phyloP scores from a whole-genome alignment of 495 filamentous ascomycete species.

The Trichoderma reesei region DNA sequence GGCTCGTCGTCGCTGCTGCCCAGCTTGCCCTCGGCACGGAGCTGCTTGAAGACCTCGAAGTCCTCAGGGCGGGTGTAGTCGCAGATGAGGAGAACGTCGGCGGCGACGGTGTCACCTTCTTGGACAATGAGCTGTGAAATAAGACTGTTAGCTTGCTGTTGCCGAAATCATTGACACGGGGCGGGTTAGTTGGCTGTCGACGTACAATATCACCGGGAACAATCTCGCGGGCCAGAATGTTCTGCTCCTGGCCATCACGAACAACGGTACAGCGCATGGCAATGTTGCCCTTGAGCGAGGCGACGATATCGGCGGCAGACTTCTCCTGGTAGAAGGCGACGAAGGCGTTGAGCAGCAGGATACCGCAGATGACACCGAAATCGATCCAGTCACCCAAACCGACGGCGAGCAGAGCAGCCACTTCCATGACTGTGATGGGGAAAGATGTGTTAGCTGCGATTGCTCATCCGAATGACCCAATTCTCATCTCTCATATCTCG shows the following conservation, averaged over 20 bases:
- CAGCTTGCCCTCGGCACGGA: constrained; percentile 10
- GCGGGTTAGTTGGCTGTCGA: constrained; percentile 12
- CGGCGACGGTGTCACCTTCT: constrained; percentile 67
- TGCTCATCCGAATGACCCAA: background rate
- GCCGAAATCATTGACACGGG: background rate
- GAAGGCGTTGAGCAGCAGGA: constrained; percentile 67
- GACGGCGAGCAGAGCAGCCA: constrained; percentile 68
- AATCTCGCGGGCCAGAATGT: constrained; percentile 69
- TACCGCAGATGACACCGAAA: constrained; percentile 75
- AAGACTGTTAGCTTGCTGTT: background rate
- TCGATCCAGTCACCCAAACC: constrained; percentile 77
- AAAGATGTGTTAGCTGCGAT: background rate
- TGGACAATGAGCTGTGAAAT: constrained; percentile 49
- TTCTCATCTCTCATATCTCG: background rate
- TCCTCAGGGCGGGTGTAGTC: constrained; percentile 61
- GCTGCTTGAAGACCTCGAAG: constrained; percentile 50
- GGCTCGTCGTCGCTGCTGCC: constrained; percentile 3
- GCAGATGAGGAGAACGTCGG: constrained; percentile 67
- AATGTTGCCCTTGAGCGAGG: constrained; percentile 72
- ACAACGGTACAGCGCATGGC: constrained; percentile 67
- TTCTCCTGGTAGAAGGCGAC: constrained; percentile 87
- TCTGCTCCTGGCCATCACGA: constrained; percentile 59
- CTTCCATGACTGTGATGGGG: constrained; percentile 59
- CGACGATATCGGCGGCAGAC: constrained; percentile 76
- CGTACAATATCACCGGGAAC: constrained; percentile 75